Conservation (phyloP, 2,329 filamentous ascomycete genomes). For the Cladosporium oxysporum region DNA sequence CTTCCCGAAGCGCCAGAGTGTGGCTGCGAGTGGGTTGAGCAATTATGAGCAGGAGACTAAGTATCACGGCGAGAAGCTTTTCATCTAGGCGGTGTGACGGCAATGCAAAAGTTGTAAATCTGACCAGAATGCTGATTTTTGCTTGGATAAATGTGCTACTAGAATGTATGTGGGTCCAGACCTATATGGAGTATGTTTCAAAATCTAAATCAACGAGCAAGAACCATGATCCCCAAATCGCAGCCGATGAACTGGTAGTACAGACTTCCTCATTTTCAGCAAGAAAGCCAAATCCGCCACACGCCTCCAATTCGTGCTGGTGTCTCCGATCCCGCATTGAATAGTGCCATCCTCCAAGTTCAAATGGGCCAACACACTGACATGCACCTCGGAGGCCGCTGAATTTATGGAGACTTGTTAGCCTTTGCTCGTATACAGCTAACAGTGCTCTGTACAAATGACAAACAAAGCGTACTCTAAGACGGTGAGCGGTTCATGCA, state of each 20-base stretch:
- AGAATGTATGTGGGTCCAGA: neutral
- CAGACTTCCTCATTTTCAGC: neutral
- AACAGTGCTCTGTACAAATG: neutral
- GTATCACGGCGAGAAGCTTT: slow-evolving; percentile 27
- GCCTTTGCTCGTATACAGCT: neutral
- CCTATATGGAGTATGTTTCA: neutral
- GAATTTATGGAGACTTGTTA: neutral
- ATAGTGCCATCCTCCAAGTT: too few species aligned
- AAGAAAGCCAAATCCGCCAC: neutral
- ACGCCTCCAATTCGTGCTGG: neutral
- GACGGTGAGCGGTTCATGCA: neutral
- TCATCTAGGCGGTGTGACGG: slow-evolving; percentile 19
- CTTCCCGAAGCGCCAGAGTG: slow-evolving; percentile 32
- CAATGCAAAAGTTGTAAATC: neutral
- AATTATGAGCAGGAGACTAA: slow-evolving; percentile 24
- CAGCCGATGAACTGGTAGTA: neutral
- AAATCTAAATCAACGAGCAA: neutral
- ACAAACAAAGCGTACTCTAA: neutral
- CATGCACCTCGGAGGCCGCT: neutral
- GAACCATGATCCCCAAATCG: neutral
- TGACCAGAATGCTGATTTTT: neutral
- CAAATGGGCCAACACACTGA: too few species aligned
- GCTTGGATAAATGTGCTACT: neutral
- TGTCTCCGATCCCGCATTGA: too few species aligned
- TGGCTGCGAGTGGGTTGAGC: slow-evolving; percentile 3